Percentiles rank a stretch among this genome's conserved stretches.
These are phyloP conservation scores for Candida sojae DNA, from an alignment of 1,139 yeast species.

Conservation along the genomic window DNA sequence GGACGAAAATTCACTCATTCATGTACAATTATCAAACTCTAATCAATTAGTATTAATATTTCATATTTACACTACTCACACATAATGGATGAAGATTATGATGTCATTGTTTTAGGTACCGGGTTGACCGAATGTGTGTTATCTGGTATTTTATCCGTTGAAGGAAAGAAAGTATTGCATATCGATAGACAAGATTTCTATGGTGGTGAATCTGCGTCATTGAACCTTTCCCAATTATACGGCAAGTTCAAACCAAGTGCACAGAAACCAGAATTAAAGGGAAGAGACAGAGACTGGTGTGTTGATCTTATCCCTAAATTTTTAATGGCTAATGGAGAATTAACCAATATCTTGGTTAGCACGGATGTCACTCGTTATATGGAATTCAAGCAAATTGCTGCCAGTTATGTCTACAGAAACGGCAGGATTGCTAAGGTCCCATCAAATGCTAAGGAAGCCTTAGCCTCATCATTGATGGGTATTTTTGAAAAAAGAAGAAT, in stretches of 20 bases:
- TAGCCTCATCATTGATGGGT: constrained; percentile 91
- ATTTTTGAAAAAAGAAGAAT: constrained; percentile 94
- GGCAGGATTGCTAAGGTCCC: constrained; percentile 97
- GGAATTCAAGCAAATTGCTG: constrained; percentile 94
- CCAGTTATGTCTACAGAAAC: constrained; percentile 88
- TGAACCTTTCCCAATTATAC: constrained; percentile 64
- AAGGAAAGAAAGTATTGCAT: constrained; percentile 87
- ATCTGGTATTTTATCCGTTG: constrained; percentile 91
- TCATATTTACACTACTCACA: not conserved
- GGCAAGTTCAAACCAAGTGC: constrained; percentile 67
- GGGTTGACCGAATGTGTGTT: constrained; percentile 96
- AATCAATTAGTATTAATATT: too few species aligned
- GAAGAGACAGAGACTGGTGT: constrained; percentile 97
- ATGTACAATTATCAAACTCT: too few species aligned
- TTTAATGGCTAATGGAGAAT: constrained; percentile 96
- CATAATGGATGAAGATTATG: constrained; percentile 91
- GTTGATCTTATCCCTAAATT: constrained; percentile 96
- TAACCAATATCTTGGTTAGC: constrained; percentile 91
- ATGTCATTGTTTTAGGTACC: constrained; percentile 60
- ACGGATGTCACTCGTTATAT: constrained; percentile 95
- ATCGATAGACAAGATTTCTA: constrained; percentile 96
- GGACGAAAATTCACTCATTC: too few species aligned
- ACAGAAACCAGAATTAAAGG: constrained; percentile 73
- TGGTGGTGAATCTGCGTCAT: constrained; percentile 80
- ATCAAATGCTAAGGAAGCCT: constrained; percentile 86